Base-by-base conservation (phyloP, 1,284 basidiomycete genomes). In the Tranzscheliella williamsii region DNA sequence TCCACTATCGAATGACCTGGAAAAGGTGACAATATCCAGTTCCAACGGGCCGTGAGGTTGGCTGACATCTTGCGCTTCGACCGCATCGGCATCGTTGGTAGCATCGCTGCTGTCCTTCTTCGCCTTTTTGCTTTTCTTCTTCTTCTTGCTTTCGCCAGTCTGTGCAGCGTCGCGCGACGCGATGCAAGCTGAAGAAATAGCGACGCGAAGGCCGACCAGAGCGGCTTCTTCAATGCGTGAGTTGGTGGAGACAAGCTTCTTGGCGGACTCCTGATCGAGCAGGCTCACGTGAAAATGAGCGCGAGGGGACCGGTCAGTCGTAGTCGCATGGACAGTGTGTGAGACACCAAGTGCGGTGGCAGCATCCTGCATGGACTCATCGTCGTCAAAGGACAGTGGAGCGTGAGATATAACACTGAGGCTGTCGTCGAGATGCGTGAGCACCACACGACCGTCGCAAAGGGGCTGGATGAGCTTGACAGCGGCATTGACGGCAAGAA, bases 401-500 rank as follows among this genome's bases (percentile, higher is more conserved):
- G 37, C 34, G 15, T 41, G 31, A 11, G 50, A 26, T 9, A 54
- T 32, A 27, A 64, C 31, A 34, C 46, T 50, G 31, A 64, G 54
- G 24, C 46, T 54, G 38, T 57, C 61, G 26, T 64, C 61, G 0
- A 40, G 17, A 20, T 58, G 61, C 6, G 54, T 54, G 8, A 57
- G 36, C 4, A 64, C 35, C 30, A 64, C 27, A 15, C 51, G 50
- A 5, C 61, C 61, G 8, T 54, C 50, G 22, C 46, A 38, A 17
- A 64, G 50, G 9, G 54, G 49, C 23, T 64, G 61, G 16, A 64
- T 50, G 43, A 58, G 50, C 8, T 40, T 38, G 13, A 64, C 34
- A 4, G 50, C 41, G 27, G 48, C 40, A 20, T 32, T 20, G 15
- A 64, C 31, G 17, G 40, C 23, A n/a, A 57, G 43, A 21, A 32